Base-by-base conservation (phyloP, 495 filamentous ascomycete genomes). In the Pseudomonodictys pantanalensis region DNA sequence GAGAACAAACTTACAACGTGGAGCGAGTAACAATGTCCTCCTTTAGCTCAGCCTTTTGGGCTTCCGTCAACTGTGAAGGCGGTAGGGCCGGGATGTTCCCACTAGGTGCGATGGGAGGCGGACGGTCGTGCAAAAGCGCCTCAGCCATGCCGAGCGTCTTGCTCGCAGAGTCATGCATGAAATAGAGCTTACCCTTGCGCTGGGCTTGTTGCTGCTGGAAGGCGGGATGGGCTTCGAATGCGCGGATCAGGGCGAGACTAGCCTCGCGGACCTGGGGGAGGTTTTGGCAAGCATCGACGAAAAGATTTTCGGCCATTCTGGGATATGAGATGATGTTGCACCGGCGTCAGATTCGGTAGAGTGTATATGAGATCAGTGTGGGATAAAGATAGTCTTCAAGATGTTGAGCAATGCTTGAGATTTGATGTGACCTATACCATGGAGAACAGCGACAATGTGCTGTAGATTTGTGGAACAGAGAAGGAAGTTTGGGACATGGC, bases 181-280 rank as follows among this genome's bases (percentile, higher is more conserved):
- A 60, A 28, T 54, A 60, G 35, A 47, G 18, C 18, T 60, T 53
- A 1, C 58, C 49, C 1, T 6, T 23, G 17, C 42, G 39, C 1
- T 12, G 7, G 11, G 50, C 12, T 23, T n/a, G 15, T 45, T 62
- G 58, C 12, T 51, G 32, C 7, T 51, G 9, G 33, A 47, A 62
- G 24, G 45, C 38, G 43, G 58, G 24, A 24, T 62, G 58, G 9
- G 58, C 39, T 35, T 52, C 42, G 26, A 60, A 42, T n/a, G 57
- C 57, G 8, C 1, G 5, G 25, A 53, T 38, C 7, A 60, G 49
- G 4, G 48, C 28, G 12, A 22, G 58, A 38, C 47, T 53, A 18
- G 50, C 41, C 7, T 11, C 12, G 17, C n/a, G 20, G 22, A 57
- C 38, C 7, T 25, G 35, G 5, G 33, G 47, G 17, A 56, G 23